A percentile compares a stretch with the other conserved stretches of the same genome.
phyloP scores from a whole-genome alignment of 441 rosid genomes.

The Kokia cookei region DNA sequence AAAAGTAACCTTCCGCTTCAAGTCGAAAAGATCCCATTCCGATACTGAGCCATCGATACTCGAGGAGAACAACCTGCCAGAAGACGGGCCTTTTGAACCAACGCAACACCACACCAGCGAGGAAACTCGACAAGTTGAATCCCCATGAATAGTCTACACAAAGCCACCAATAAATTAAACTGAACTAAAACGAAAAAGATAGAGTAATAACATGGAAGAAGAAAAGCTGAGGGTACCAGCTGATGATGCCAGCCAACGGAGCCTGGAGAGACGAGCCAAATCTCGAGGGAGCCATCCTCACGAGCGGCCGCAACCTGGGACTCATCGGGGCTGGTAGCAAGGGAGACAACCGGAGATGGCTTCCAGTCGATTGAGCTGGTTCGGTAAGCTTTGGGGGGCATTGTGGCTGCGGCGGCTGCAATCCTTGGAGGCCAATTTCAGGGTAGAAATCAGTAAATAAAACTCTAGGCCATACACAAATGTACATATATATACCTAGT shows the following conservation, averaged over 20 bases:
- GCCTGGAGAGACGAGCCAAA: conserved; percentile 94
- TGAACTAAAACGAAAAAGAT: neutral
- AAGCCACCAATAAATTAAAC: neutral
- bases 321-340: conserved; percentile 69
- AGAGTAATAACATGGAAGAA: neutral
- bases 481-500: neutral
- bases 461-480: neutral
- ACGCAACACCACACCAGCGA: conserved; percentile 63
- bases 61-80: conserved; percentile 73
- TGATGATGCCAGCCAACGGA: conserved; percentile 95
- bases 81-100: conserved; percentile 39
- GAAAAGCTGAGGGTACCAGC: conserved; percentile 37
- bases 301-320: conserved; percentile 87
- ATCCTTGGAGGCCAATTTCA: neutral
- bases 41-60: conserved; percentile 85
- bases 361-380: conserved; percentile 84
- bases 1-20: conserved; percentile 72
- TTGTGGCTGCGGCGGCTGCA: neutral
- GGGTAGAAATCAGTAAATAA: neutral
- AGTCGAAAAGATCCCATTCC: conserved; percentile 79
- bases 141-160: conserved; percentile 73
- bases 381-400: conserved; percentile 53
- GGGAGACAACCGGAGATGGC: conserved; percentile 85
- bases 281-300: conserved; percentile 89
- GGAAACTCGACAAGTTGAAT: conserved; percentile 69